Evolutionary conservation across 306 rosid species (phyloP).

Genomic region (Prunus kanzakura): DNA sequence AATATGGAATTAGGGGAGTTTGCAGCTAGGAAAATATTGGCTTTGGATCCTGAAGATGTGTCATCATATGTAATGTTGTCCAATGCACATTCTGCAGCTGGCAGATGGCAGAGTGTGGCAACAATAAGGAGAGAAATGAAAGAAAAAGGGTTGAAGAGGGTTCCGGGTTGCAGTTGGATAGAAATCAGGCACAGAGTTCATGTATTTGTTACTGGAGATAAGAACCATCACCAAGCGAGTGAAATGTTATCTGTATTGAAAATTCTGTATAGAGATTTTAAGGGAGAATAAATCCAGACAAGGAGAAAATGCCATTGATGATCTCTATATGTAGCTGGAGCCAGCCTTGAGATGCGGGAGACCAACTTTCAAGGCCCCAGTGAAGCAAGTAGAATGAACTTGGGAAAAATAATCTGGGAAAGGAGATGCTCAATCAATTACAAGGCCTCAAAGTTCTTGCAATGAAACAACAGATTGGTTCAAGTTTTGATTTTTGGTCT

Average conservation of each 20-base stretch:
- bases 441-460: not conserved
- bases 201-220: slow-evolving; percentile 59
- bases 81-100: slow-evolving; percentile 84
- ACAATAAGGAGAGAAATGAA: slow-evolving; percentile 65
- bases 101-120: slow-evolving; percentile 68
- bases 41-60: slow-evolving; percentile 76
- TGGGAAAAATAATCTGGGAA: too few relatives aligned
- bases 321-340: too few relatives aligned
- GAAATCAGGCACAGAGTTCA: slow-evolving; percentile 62
- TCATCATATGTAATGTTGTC: slow-evolving; percentile 87
- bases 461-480: not conserved
- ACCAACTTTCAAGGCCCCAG: too few relatives aligned
- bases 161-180: slow-evolving; percentile 95
- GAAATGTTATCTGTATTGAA: slow-evolving; percentile 44
- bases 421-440: too few relatives aligned
- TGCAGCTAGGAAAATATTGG: slow-evolving; percentile 60
- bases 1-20: slow-evolving; percentile 65
- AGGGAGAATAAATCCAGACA: slow-evolving; percentile 34
- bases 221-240: slow-evolving; percentile 45
- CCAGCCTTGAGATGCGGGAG: too few relatives aligned
- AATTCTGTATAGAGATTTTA: slow-evolving; percentile 36
- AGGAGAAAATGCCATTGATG: too few relatives aligned
- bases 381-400: too few relatives aligned
- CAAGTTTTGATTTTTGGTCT: too few relatives aligned
- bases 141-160: slow-evolving; percentile 72